Conservation (phyloP, 2,329 filamentous ascomycete genomes). For the Cordyceps fumosorosea region DNA sequence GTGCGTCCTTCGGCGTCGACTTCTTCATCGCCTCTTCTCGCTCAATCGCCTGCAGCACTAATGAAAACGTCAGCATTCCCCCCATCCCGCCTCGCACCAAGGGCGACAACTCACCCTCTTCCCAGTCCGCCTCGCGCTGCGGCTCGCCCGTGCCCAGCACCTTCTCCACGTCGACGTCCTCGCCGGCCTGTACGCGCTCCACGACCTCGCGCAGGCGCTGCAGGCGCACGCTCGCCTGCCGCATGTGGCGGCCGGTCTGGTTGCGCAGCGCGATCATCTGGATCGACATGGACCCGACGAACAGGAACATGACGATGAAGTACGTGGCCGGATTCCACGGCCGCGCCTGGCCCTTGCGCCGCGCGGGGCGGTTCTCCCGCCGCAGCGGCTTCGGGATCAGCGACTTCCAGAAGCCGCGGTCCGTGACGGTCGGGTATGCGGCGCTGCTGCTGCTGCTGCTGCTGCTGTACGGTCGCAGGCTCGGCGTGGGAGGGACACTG, state of each 20-base stretch:
- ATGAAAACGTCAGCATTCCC: conserved; percentile 14
- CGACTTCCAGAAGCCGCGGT: conserved; percentile 61
- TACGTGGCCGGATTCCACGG: conserved; percentile 78
- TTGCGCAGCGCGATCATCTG: conserved; percentile 79
- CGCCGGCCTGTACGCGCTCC: conserved; percentile 61
- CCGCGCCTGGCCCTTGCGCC: conserved; percentile 37
- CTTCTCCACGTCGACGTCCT: conserved; percentile 79
- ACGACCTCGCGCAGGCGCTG: conserved; percentile 68
- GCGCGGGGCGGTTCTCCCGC: conserved; percentile 27
- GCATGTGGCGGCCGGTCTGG: conserved; percentile 63
- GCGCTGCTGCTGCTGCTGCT: conserved; percentile 34
- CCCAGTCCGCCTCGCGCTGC: conserved; percentile 76
- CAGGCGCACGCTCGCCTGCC: conserved; percentile 75
- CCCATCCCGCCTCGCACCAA: background rate
- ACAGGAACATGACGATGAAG: conserved; percentile 72
- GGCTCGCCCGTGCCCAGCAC: conserved; percentile 71
- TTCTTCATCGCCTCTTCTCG: conserved; percentile 47
- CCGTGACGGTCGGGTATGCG: conserved; percentile 42
- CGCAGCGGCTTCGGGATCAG: conserved; percentile 63
- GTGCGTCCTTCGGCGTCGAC: conserved; percentile 21
- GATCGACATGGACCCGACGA: conserved; percentile 94
- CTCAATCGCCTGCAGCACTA: conserved; percentile 62
- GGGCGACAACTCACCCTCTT: conserved; percentile 55
- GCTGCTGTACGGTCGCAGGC: conserved; percentile 21
- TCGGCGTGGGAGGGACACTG: background rate